These are phyloP conservation scores for Talaromyces stipitatus DNA, from an alignment of 495 filamentous ascomycete species.

Conservation along the genomic window DNA sequence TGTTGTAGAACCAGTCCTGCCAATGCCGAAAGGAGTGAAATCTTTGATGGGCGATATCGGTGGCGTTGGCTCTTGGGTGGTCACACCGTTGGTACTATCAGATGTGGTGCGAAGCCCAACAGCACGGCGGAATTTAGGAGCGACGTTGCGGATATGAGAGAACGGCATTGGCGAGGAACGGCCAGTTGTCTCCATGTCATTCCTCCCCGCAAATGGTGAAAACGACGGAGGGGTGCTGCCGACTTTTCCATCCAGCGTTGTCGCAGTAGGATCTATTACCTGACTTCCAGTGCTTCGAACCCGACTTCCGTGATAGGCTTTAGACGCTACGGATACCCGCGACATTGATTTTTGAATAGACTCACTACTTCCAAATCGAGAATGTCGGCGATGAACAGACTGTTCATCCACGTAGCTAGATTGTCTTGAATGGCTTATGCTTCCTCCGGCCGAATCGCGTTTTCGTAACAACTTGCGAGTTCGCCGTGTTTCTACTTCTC, in stretches of 20 bases:
- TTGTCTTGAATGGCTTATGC: conserved; percentile 50
- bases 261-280: conserved; percentile 38
- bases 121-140: conserved; percentile 42
- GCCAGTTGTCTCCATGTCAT: conserved; percentile 40
- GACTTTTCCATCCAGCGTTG: conserved; percentile 53
- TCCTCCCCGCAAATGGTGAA: conserved; percentile 41
- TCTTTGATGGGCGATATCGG: conserved; percentile 56
- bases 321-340: conserved; percentile 31
- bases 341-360: conserved; percentile 40
- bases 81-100: conserved; percentile 61
- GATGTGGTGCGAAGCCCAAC: conserved; percentile 73
- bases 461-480: conserved; percentile 75
- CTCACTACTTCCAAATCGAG: conserved; percentile 68
- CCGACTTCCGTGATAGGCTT: conserved; percentile 57
- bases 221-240: conserved; percentile 41
- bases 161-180: conserved; percentile 44
- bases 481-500: conserved; percentile 66
- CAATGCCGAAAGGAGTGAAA: conserved; percentile 55
- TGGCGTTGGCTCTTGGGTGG: conserved; percentile 40
- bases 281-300: conserved; percentile 40
- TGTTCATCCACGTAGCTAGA: conserved; percentile 70
- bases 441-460: conserved; percentile 48
- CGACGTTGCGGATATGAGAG: conserved; percentile 29
- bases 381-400: conserved; percentile 59
- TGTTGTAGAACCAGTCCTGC: conserved; percentile 76